These are phyloP conservation scores for Nemophila menziesii DNA, from an alignment of 257 asterid genomes.

Conservation along the genomic window DNA sequence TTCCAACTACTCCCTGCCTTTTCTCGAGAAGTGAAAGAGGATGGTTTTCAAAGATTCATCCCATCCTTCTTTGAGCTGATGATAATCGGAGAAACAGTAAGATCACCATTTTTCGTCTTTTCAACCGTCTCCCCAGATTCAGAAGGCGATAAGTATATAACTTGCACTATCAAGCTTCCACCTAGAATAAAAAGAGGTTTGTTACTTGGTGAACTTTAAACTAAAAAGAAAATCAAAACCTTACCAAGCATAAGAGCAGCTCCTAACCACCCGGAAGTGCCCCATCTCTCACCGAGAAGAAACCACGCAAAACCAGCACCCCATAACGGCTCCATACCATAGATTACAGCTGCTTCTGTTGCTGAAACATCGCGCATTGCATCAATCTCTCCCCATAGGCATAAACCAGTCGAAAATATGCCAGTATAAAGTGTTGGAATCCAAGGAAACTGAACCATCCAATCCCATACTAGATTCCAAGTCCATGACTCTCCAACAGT, in stretches of 20 bases:
- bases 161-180: slow-evolving; percentile 48
- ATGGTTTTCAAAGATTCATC: not conserved
- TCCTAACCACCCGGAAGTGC: slow-evolving; percentile 56
- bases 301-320: slow-evolving; percentile 81
- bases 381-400: slow-evolving; percentile 69
- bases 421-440: slow-evolving; percentile 62
- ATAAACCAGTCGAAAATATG: slow-evolving; percentile 58
- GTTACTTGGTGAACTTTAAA: not conserved
- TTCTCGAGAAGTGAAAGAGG: not conserved
- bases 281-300: slow-evolving; percentile 78
- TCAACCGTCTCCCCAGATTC: slow-evolving; percentile 11
- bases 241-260: slow-evolving; percentile 55
- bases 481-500: slow-evolving; percentile 24
- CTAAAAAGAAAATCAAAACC: not conserved
- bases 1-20: no score
- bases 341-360: slow-evolving; percentile 58
- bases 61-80: slow-evolving; percentile 18
- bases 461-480: slow-evolving; percentile 35
- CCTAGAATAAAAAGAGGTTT: slow-evolving; percentile 19
- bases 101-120: slow-evolving; percentile 10
- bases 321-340: slow-evolving; percentile 71
- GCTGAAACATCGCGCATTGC: slow-evolving; percentile 76
- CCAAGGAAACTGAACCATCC: slow-evolving; percentile 55
- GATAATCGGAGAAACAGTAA: slow-evolving; percentile 34
- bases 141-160: slow-evolving; percentile 17